Conservation (phyloP, 441 rosid species). For the Arabidopsis hybrid region DNA sequence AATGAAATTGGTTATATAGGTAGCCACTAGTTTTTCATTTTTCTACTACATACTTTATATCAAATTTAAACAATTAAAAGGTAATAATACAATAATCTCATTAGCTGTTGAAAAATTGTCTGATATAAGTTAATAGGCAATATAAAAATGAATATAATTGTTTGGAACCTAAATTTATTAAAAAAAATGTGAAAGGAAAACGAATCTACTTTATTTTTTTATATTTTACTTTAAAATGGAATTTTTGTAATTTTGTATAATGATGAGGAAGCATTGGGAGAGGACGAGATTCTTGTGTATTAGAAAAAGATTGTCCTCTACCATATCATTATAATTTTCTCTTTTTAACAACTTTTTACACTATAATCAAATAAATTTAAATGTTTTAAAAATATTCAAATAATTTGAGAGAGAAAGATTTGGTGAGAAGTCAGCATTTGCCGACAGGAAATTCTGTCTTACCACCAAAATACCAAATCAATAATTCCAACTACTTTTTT, state of each 20-base stretch:
- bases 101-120: conserved; percentile 11
- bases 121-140: no score
- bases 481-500: conserved; percentile 39
- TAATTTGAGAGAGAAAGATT: conserved; percentile 41
- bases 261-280: conserved; percentile 46
- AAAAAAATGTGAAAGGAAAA: conserved; percentile 24
- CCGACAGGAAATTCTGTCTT: conserved; percentile 76
- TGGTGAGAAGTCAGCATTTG: conserved; percentile 83
- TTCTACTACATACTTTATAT: background rate
- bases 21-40: background rate
- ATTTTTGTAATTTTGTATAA: conserved; percentile 35
- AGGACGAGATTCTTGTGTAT: conserved; percentile 46
- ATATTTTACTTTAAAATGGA: background rate
- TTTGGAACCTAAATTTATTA: background rate
- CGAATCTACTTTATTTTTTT: conserved; percentile 27
- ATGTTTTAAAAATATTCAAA: background rate
- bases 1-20: background rate
- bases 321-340: conserved; percentile 40
- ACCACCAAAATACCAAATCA: conserved; percentile 53
- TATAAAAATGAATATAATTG: no score
- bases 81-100: background rate
- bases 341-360: conserved; percentile 22
- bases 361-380: conserved; percentile 14
- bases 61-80: no score
- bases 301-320: conserved; percentile 36